Evolutionary conservation across 805 yeast genomes (phyloP).

Genomic region (Metschnikowia cubensis): DNA sequence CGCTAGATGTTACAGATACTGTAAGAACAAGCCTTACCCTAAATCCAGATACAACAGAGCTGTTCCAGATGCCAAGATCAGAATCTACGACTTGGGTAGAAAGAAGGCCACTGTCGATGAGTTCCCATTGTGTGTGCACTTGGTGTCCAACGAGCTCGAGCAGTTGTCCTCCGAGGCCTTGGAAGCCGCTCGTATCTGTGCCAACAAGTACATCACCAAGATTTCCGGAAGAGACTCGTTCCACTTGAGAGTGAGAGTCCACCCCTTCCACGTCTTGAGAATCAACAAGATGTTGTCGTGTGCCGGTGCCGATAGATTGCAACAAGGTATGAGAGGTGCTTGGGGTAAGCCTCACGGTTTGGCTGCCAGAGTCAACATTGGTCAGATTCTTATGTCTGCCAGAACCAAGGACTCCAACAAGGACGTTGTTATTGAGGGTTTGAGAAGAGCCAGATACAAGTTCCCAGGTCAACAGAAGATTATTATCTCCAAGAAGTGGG

Average conservation of each 20-base stretch:
- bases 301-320: conserved; percentile 99
- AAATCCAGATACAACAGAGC: conserved; percentile 99
- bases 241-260: conserved; percentile 99
- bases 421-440: conserved; percentile 96
- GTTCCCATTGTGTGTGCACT: conserved; percentile 99
- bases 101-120: conserved; percentile 99
- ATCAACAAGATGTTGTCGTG: conserved; percentile 99
- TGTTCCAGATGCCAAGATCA: conserved; percentile 99
- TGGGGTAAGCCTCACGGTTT: conserved; percentile 99
- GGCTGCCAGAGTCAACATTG: conserved; percentile 98
- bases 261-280: conserved; percentile 99
- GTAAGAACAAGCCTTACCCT: conserved; percentile 99
- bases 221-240: conserved; percentile 97
- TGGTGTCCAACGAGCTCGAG: conserved; percentile 98
- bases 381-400: conserved; percentile 96
- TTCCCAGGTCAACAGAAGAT: conserved; percentile 99
- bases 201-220: conserved; percentile 98
- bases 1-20: conserved; percentile 99
- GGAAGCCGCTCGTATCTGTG: conserved; percentile 99
- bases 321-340: conserved; percentile 99
- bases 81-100: conserved; percentile 99
- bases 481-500: conserved; percentile 99
- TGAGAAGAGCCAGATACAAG: conserved; percentile 99
- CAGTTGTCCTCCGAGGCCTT: conserved; percentile 99
- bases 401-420: conserved; percentile 98